Conservation (phyloP, 257 asterid genomes). For the Solanum peruvianum region DNA sequence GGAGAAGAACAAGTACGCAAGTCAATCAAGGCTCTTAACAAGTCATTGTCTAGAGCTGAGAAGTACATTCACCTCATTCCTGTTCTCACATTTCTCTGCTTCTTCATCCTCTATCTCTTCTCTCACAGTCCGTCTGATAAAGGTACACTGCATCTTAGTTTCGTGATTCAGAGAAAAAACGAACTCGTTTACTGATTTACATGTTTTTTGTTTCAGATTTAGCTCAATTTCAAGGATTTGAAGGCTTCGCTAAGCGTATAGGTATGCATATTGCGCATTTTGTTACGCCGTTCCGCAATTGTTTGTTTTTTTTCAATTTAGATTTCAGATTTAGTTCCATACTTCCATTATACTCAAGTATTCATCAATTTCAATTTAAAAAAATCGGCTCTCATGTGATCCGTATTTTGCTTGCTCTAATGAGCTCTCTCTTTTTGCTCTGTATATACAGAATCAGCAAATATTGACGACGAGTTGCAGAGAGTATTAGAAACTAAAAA, state of each 20-base stretch:
- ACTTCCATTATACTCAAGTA: neutral
- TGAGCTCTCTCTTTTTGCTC: neutral
- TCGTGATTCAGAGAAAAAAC: neutral
- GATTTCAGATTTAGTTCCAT: neutral
- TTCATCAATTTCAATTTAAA: neutral
- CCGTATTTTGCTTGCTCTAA: neutral
- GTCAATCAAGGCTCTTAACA: slow-evolving; percentile 16
- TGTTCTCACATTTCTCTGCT: slow-evolving; percentile 55
- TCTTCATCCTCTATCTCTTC: slow-evolving; percentile 68
- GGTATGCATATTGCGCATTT: slow-evolving; percentile 18
- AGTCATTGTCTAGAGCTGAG: slow-evolving; percentile 13
- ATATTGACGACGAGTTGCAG: slow-evolving; percentile 22
- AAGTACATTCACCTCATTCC: slow-evolving; percentile 68
- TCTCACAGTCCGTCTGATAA: slow-evolving; percentile 59
- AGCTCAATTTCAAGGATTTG: slow-evolving; percentile 35
- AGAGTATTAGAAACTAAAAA: slow-evolving; percentile 18
- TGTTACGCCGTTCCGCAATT: neutral
- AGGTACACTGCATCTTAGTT: slow-evolving; percentile 18
- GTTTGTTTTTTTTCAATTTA: neutral
- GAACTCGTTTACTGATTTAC: neutral
- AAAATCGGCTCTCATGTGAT: neutral
- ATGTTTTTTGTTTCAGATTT: slow-evolving; percentile 27
- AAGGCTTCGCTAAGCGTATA: slow-evolving; percentile 5
- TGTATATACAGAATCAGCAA: slow-evolving; percentile 9
- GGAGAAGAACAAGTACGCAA: slow-evolving; percentile 28